Conservation (phyloP, 345 rosid species). For the Rhizophora apiculata region DNA sequence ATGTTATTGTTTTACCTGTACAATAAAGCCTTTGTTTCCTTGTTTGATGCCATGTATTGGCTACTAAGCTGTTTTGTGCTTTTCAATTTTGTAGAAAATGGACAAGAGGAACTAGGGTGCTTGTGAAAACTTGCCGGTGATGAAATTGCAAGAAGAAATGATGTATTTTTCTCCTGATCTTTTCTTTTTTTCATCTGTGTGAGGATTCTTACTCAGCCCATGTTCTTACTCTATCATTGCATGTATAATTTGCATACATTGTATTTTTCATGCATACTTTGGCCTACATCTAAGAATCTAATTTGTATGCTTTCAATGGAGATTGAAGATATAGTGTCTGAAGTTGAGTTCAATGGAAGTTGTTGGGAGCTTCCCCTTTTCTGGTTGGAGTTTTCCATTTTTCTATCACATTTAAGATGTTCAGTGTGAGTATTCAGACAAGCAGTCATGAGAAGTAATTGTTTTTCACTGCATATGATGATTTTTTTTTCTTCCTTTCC, state of each 20-base stretch:
- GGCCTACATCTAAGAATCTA: slow-evolving; percentile 20
- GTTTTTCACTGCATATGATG: background rate
- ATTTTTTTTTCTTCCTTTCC: background rate
- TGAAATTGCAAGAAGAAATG: slow-evolving; percentile 34
- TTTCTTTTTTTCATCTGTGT: slow-evolving; percentile 6
- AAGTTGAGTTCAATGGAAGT: slow-evolving; percentile 44
- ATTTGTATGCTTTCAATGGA: slow-evolving; percentile 44
- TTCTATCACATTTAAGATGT: slow-evolving; percentile 34
- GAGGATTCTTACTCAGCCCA: slow-evolving; percentile 15
- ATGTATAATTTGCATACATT: background rate
- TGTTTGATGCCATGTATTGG: too few relatives aligned
- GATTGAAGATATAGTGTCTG: slow-evolving; percentile 49
- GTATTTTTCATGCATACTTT: slow-evolving; percentile 6
- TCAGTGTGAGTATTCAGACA: slow-evolving; percentile 47
- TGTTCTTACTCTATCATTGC: slow-evolving; percentile 16
- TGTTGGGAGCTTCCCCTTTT: slow-evolving; percentile 41
- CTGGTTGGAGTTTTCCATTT: slow-evolving; percentile 57
- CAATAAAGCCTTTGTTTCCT: too few relatives aligned
- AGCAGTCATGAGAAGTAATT: background rate
- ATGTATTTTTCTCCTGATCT: slow-evolving; percentile 31
- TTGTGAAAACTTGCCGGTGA: slow-evolving; percentile 44
- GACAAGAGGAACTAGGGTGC: slow-evolving; percentile 57
- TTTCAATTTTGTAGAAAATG: slow-evolving; percentile 43
- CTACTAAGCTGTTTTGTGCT: background rate
- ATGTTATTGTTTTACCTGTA: too few relatives aligned